These are phyloP conservation scores for Penicillium sp. DNA, from an alignment of 2,329 filamentous ascomycete genomes.

Conservation along the genomic window DNA sequence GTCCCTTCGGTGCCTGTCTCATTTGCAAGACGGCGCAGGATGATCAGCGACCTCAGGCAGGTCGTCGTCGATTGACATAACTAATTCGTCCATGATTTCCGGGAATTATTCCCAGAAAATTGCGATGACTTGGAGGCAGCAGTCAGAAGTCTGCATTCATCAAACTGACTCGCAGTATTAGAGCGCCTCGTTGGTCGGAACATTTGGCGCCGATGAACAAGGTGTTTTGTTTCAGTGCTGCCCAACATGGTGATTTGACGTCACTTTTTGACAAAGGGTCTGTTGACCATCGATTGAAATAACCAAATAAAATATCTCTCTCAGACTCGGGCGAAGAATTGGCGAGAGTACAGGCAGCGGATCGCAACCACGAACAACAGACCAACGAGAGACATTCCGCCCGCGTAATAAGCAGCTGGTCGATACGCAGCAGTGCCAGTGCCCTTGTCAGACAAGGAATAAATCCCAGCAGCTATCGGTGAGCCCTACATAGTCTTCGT, in stretches of 20 bases:
- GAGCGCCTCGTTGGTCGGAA: neutral
- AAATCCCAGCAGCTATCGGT: conserved; percentile 8
- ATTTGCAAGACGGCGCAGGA: too few species aligned
- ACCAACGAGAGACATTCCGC: conserved; percentile 9
- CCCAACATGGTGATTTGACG: neutral
- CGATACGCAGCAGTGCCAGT: conserved; percentile 8
- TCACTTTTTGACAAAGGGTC: too few species aligned
- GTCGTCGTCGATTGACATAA: neutral
- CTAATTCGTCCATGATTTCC: neutral
- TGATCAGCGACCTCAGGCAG: too few species aligned
- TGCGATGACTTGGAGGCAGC: neutral
- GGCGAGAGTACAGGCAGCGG: conserved; percentile 8
- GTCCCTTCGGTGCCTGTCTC: too few species aligned
- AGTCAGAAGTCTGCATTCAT: neutral
- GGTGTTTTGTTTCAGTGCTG: neutral
- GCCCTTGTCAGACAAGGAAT: conserved; percentile 10
- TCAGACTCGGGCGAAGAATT: conserved; percentile 7
- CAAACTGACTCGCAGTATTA: neutral
- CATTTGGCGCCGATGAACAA: neutral
- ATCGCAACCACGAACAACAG: conserved; percentile 7
- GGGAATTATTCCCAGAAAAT: neutral
- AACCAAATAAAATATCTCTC: neutral
- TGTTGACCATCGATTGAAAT: neutral
- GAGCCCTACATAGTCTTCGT: conserved; percentile 5
- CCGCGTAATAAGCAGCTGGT: conserved; percentile 11